Conservation (phyloP, 208 protist species). For the Leishmania gerbilli region DNA sequence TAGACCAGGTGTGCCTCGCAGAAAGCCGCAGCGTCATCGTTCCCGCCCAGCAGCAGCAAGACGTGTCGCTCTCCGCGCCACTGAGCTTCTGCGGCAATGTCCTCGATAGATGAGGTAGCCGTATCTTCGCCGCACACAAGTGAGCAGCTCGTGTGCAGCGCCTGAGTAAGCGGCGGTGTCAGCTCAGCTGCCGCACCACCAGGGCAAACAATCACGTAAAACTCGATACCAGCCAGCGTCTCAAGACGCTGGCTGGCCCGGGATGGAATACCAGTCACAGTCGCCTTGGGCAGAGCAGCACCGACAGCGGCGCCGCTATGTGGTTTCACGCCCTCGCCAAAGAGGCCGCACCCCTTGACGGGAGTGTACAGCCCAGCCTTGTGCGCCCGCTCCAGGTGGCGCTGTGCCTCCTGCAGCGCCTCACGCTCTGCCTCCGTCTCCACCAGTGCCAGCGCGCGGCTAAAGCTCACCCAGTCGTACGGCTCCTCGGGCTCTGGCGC, state of each 20-base stretch:
- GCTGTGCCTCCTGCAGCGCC: slow-evolving; percentile 47
- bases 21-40: slow-evolving; percentile 38
- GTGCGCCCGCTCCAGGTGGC: slow-evolving; percentile 40
- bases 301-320: not conserved
- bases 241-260: not conserved
- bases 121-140: slow-evolving; percentile 30
- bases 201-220: slow-evolving; percentile 48
- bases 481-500: slow-evolving; percentile 56
- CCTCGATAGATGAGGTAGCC: slow-evolving; percentile 14
- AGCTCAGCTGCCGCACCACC: slow-evolving; percentile 28
- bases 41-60: slow-evolving; percentile 27
- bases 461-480: slow-evolving; percentile 82
- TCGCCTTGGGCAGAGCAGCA: not conserved
- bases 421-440: slow-evolving; percentile 47
- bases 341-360: slow-evolving; percentile 63
- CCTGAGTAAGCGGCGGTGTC: slow-evolving; percentile 14
- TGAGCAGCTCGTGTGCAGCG: slow-evolving; percentile 13
- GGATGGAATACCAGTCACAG: too few relatives aligned
- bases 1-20: slow-evolving; percentile 46
- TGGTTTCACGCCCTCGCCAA: slow-evolving; percentile 57
- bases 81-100: slow-evolving; percentile 5
- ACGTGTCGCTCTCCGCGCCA: slow-evolving; percentile 13
- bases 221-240: slow-evolving; percentile 36
- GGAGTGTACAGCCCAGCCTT: slow-evolving; percentile 61
- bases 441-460: slow-evolving; percentile 41